These are phyloP conservation scores for Ustilago trichophora DNA, from an alignment of 1,284 basidiomycete genomes.

Conservation along the genomic window DNA sequence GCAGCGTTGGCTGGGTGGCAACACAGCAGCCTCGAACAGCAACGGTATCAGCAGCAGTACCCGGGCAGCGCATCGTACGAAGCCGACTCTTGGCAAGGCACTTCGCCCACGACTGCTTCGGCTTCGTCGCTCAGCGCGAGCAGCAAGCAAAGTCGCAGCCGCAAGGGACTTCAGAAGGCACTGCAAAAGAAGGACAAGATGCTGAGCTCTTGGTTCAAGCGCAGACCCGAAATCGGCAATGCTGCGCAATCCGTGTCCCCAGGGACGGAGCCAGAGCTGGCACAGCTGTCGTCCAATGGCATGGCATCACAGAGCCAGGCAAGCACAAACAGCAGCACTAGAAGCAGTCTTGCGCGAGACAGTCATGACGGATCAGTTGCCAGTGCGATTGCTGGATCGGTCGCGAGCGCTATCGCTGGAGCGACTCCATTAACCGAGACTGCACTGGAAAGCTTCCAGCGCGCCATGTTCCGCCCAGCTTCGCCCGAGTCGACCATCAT, in stretches of 20 bases:
- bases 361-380: neutral
- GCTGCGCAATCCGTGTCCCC: slow-evolving; percentile 3
- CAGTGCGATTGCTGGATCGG: neutral
- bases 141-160: slow-evolving; percentile 32
- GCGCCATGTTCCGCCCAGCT: slow-evolving; percentile 22
- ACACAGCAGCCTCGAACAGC: slow-evolving; percentile 8
- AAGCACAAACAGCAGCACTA: slow-evolving; percentile 2
- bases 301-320: neutral
- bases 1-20: slow-evolving; percentile 15
- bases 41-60: slow-evolving; percentile 3
- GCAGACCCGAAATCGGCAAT: slow-evolving; percentile 11
- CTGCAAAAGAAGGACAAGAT: slow-evolving; percentile 50
- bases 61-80: slow-evolving; percentile 13
- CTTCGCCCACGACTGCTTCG: slow-evolving; percentile 36
- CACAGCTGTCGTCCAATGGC: neutral
- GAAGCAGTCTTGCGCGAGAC: neutral
- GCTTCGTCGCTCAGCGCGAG: slow-evolving; percentile 22
- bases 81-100: slow-evolving; percentile 28
- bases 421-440: slow-evolving; percentile 28
- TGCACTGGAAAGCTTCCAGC: slow-evolving; percentile 33
- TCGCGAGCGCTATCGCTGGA: too few species aligned
- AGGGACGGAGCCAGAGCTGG: neutral
- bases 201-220: slow-evolving; percentile 53
- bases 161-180: slow-evolving; percentile 33
- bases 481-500: slow-evolving; percentile 48